Evolutionary conservation across 2,329 filamentous ascomycete genomes (phyloP), one percentile per base, ranked within the genome.

Genomic region (Ophiostoma piceae): DNA sequence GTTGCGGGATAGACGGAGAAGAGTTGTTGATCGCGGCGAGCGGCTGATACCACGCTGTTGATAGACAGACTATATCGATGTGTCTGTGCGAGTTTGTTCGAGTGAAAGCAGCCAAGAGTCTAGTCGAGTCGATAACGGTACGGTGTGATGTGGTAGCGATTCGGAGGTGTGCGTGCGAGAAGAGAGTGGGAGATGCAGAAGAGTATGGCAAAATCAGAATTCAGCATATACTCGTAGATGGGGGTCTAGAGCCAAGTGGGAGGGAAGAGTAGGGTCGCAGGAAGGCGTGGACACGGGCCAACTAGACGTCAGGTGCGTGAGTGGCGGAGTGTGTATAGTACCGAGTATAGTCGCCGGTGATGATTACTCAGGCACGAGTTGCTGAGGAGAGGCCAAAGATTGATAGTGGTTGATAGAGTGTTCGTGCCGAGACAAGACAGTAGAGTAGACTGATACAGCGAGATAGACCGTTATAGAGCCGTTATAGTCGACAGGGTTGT

Each of bases 401-500:
- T 60, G n/a, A 60, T 60, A 32, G 22, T 11, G 26, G 4, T 43
- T 43, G 41, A 29, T 29, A 29, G 26, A 29, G 14, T 14, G 5
- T 43, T 12, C 16, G 14, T 43, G 41, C 41, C 4, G 14, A 43
- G 41, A 12, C 54, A 60, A 60, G 47, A 22, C 47, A 26, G 43
- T 6, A 5, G 14, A n/a, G 26, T 1, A 47, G 51, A 54, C n/a
- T 29, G 9, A 9, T 29, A 29, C 26, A 29, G 54, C 5, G 5
- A 60, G 11, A 60, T 12, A 29, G 54, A 12, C 26, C 14, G 54
- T 3, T 60, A 9, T 6, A 54, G n/a, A 22, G 57, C 57, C 22
- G 57, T 16, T 26, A 26, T 35, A 22, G 57, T 35, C 29, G 60
- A 60, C 60, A 65, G 60, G 60, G 60, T 39, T 9, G 60, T 65